Percentiles rank a stretch among this genome's conserved stretches.
These are phyloP conservation scores for Quercus engelmannii DNA, from an alignment of 306 rosid species.

Conservation along the genomic window DNA sequence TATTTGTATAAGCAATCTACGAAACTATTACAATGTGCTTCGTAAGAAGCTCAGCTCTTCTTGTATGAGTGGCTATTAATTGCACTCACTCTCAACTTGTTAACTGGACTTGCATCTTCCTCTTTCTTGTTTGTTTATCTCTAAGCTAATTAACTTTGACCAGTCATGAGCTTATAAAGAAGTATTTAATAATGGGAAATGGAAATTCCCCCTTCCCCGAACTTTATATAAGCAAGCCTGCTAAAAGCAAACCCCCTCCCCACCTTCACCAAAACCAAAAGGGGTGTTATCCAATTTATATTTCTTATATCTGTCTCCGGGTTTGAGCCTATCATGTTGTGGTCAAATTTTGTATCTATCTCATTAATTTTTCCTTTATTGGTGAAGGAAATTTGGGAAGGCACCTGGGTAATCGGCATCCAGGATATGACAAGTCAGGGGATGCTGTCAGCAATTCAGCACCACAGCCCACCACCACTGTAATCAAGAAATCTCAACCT, in stretches of 20 bases:
- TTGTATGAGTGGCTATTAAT: not conserved
- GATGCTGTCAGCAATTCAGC: slow-evolving; percentile 46
- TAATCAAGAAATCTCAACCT: slow-evolving; percentile 62
- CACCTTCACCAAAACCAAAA: not conserved
- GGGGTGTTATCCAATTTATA: not conserved
- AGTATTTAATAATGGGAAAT: not conserved
- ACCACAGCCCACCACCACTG: slow-evolving; percentile 35
- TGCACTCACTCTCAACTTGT: slow-evolving; percentile 4
- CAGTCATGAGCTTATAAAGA: not conserved
- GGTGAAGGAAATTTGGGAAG: slow-evolving; percentile 84
- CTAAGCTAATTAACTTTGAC: not conserved
- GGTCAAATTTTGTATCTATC: not conserved
- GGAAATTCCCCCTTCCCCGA: too few relatives aligned
- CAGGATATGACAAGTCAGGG: slow-evolving; percentile 83
- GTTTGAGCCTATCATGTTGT: not conserved
- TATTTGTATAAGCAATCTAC: not conserved
- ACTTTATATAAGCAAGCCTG: too few relatives aligned
- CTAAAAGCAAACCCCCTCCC: not conserved
- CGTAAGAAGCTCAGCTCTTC: slow-evolving; percentile 12
- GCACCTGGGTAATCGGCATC: slow-evolving; percentile 94
- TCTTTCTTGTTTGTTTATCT: slow-evolving; percentile 2
- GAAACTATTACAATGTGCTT: not conserved
- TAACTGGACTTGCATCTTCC: not conserved
- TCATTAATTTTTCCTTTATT: slow-evolving; percentile 22
- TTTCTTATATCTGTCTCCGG: not conserved